phyloP scores from a whole-genome alignment of 805 yeast genomes.

The Torulaspora indica region DNA sequence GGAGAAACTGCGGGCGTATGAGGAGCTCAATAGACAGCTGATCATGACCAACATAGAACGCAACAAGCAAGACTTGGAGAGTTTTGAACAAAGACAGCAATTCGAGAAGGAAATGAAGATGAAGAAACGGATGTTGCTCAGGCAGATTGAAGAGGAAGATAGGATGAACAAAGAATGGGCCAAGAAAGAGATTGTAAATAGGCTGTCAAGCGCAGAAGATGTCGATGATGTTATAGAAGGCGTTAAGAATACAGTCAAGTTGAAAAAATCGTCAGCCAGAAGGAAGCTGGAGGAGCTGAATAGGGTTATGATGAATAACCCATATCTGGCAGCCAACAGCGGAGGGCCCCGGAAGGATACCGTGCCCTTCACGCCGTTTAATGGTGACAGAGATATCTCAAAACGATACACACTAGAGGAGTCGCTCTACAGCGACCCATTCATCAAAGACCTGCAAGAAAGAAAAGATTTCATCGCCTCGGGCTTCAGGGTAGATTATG shows the following conservation, averaged over 20 bases:
- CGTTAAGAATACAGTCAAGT: conserved; percentile 46
- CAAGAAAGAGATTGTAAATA: conserved; percentile 53
- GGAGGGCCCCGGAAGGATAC: conserved; percentile 32
- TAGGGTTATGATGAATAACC: conserved; percentile 36
- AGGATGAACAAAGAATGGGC: conserved; percentile 49
- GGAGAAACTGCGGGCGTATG: conserved; percentile 60
- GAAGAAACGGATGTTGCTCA: conserved; percentile 48
- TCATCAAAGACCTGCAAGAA: conserved; percentile 46
- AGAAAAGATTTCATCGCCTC: conserved; percentile 74
- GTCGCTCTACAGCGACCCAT: conserved; percentile 56
- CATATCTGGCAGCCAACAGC: conserved; percentile 33
- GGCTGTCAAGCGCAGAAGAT: conserved; percentile 43
- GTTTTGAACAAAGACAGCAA: conserved; percentile 57
- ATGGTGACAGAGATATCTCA: conserved; percentile 70
- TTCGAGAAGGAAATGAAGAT: conserved; percentile 63
- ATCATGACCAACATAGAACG: conserved; percentile 73
- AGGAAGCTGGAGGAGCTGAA: conserved; percentile 45
- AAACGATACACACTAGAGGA: conserved; percentile 46
- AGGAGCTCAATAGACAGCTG: conserved; percentile 64
- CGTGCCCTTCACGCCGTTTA: conserved; percentile 88
- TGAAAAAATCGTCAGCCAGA: conserved; percentile 62
- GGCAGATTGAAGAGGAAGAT: conserved; percentile 60
- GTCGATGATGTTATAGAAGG: conserved; percentile 49
- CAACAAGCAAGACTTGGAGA: conserved; percentile 65
- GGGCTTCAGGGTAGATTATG: conserved; percentile 70